Evolutionary conservation across 768 basidiomycete species (phyloP).

Genomic region (Suillus americanus): DNA sequence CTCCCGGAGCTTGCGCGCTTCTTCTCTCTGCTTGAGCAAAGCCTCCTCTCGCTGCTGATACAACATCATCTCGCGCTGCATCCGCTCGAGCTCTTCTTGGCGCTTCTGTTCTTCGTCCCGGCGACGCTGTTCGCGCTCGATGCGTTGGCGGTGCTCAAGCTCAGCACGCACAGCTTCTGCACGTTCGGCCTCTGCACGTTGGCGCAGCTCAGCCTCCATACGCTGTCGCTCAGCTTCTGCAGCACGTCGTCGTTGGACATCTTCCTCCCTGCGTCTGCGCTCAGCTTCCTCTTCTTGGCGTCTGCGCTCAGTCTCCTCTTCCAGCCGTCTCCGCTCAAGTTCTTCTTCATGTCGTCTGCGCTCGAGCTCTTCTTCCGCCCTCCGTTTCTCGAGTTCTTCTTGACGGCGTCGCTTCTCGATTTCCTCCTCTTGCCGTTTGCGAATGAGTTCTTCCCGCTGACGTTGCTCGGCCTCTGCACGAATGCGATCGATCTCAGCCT

Average conservation of each 20-base stretch:
- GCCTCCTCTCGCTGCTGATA: slow-evolving; percentile 10
- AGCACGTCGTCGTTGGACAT: background rate
- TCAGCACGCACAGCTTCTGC: background rate
- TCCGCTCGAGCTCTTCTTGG: slow-evolving; percentile 46
- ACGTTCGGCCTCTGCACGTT: background rate
- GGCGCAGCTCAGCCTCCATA: background rate
- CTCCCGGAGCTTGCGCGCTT: slow-evolving; percentile 6
- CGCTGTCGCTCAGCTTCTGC: slow-evolving; percentile 1
- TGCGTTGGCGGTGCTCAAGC: background rate
- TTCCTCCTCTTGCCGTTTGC: slow-evolving; percentile 1
- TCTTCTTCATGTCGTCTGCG: slow-evolving; percentile 1
- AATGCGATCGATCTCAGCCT: background rate
- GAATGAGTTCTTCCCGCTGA: background rate
- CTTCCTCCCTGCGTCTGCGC: background rate
- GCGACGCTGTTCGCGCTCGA: slow-evolving; percentile 3
- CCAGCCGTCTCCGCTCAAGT: background rate
- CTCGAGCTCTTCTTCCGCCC: background rate
- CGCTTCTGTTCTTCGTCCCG: slow-evolving; percentile 19
- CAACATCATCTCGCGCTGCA: slow-evolving; percentile 38
- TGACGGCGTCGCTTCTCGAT: background rate
- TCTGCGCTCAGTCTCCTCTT: background rate
- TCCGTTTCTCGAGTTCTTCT: background rate
- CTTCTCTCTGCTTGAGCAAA: slow-evolving; percentile 9
- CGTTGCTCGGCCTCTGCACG: slow-evolving; percentile 5
- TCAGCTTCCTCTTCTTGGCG: background rate